A percentile compares a stretch with the other conserved stretches of the same genome.
Conservation (phyloP, 2,329 filamentous ascomycete species). For the Phoma sp. region DNA sequence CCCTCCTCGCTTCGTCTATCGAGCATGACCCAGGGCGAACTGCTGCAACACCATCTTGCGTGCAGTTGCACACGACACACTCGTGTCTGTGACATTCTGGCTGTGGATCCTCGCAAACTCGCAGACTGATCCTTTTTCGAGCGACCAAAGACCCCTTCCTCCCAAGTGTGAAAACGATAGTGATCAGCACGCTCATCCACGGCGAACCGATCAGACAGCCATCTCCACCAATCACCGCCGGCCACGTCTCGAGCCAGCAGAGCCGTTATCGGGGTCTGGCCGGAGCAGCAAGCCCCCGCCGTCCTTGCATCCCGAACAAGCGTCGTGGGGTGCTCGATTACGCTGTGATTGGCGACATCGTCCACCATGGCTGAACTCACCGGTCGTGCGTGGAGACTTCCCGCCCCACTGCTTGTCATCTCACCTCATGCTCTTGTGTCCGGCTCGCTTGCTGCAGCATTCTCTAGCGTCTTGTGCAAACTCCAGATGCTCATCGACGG, state of each 20-base stretch:
- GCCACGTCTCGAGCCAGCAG: slow-evolving; percentile 46
- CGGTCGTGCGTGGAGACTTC: slow-evolving; percentile 32
- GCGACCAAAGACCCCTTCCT: neutral
- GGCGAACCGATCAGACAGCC: slow-evolving; percentile 38
- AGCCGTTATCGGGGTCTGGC: slow-evolving; percentile 48
- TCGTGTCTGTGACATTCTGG: slow-evolving; percentile 14
- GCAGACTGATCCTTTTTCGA: neutral
- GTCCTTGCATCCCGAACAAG: slow-evolving; percentile 45
- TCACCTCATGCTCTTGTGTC: slow-evolving; percentile 24
- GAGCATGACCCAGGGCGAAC: slow-evolving; percentile 31
- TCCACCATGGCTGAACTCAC: slow-evolving; percentile 26
- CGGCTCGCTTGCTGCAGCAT: slow-evolving; percentile 37
- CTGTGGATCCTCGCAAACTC: neutral
- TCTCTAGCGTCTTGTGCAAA: slow-evolving; percentile 42
- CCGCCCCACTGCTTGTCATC: slow-evolving; percentile 34
- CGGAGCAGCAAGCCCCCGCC: slow-evolving; percentile 41
- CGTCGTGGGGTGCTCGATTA: slow-evolving; percentile 26
- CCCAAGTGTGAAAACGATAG: slow-evolving; percentile 7
- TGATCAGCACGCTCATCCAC: slow-evolving; percentile 25
- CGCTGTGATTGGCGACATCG: slow-evolving; percentile 32
- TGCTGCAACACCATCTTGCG: slow-evolving; percentile 23
- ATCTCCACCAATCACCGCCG: slow-evolving; percentile 42
- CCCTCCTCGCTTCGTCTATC: slow-evolving; percentile 23
- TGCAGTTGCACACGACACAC: slow-evolving; percentile 31
- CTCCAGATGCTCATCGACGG: slow-evolving; percentile 34